Percentiles rank a stretch among this genome's conserved stretches.
Conservation (phyloP, 208 protist genomes). For the Acanthamoeba quina region DNA sequence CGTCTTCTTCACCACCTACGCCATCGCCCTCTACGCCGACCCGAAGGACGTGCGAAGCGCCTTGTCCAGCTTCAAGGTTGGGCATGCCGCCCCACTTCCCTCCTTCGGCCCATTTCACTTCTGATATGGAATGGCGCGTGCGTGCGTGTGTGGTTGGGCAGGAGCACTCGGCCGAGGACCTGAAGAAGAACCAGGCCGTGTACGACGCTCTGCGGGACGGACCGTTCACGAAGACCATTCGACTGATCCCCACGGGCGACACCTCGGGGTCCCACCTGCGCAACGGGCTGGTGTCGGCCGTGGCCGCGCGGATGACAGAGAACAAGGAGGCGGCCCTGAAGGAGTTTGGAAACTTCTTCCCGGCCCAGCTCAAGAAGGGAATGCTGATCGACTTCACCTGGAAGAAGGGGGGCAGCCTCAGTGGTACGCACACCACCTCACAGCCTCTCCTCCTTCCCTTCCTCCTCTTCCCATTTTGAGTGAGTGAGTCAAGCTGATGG, state of each 20-base stretch:
- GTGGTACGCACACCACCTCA: background rate
- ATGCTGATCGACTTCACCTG: constrained; percentile 67
- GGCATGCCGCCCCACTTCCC: background rate
- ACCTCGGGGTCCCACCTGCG: constrained; percentile 57
- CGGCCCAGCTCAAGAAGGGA: constrained; percentile 48
- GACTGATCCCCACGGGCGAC: constrained; percentile 61
- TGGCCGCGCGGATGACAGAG: background rate
- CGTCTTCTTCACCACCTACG: constrained; percentile 69
- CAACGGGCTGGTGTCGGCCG: constrained; percentile 54
- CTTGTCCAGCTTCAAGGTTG: constrained; percentile 44
- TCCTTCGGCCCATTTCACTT: background rate
- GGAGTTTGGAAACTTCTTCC: constrained; percentile 54
- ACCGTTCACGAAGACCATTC: constrained; percentile 10
- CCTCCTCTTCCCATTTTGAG: no score
- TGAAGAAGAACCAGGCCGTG: constrained; percentile 55
- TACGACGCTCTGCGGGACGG: constrained; percentile 47
- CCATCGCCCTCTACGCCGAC: constrained; percentile 56
- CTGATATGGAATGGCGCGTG: background rate
- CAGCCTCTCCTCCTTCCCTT: background rate
- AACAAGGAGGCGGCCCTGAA: constrained; percentile 51
- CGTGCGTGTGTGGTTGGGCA: background rate
- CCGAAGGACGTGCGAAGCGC: constrained; percentile 13
- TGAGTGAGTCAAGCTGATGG: no score
- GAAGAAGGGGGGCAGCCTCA: constrained; percentile 3
- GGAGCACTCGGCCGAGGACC: constrained; percentile 11